Conservation (phyloP, 257 asterid species). For the Solanum etuberosum region DNA sequence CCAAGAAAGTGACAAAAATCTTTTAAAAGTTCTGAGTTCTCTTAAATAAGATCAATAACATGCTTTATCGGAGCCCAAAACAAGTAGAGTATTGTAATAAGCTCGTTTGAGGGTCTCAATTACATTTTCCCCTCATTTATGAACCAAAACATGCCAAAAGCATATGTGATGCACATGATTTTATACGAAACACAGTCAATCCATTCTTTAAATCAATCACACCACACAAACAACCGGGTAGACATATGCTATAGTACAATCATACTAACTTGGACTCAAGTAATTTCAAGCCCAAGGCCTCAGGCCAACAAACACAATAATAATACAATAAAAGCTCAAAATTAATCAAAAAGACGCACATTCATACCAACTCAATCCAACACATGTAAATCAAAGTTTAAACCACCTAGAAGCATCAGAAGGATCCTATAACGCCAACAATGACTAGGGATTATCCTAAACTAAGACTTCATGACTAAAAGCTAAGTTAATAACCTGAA, state of each 20-base stretch:
- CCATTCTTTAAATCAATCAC: background rate
- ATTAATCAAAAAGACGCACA: background rate
- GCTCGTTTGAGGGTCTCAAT: background rate
- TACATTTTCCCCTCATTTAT: background rate
- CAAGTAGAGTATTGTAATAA: background rate
- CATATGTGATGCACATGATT: background rate
- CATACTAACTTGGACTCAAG: background rate
- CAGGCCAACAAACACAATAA: background rate
- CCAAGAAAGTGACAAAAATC: background rate
- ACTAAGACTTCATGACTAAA: background rate
- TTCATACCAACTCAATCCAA: background rate
- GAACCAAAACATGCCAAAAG: background rate
- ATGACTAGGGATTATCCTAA: background rate
- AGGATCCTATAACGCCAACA: background rate
- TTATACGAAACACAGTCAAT: too few relatives aligned
- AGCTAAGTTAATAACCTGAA: background rate
- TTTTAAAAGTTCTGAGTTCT: background rate
- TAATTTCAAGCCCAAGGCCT: background rate
- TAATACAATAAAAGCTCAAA: background rate
- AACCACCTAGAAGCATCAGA: background rate
- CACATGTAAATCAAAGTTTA: too few relatives aligned
- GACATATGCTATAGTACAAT: background rate
- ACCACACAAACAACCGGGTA: background rate
- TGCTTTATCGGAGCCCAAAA: background rate
- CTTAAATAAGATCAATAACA: background rate